These are phyloP conservation scores for Trametes sanguinea DNA, from an alignment of 768 basidiomycete genomes.

Conservation along the genomic window DNA sequence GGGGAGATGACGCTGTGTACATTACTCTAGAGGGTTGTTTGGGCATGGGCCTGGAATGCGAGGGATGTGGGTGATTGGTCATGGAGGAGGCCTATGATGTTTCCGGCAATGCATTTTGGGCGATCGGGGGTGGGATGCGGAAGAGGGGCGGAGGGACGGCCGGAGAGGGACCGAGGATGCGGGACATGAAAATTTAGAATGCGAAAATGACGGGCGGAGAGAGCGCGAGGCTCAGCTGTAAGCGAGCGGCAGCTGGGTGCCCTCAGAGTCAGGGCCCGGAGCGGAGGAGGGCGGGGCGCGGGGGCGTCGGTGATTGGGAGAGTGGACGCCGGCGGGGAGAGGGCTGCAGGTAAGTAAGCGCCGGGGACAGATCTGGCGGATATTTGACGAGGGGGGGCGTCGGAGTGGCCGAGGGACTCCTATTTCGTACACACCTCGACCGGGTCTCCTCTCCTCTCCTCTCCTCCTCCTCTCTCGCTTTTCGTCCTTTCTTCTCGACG, in stretches of 20 bases:
- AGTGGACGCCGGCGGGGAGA: too few relatives aligned
- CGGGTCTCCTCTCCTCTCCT: background rate
- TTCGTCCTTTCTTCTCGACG: constrained; percentile 33
- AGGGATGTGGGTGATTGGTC: constrained; percentile 3
- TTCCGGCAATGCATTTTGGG: constrained; percentile 4
- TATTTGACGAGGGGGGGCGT: constrained; percentile 11
- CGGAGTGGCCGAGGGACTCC: constrained; percentile 3
- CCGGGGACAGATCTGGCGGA: constrained; percentile 9
- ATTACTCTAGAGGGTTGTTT: background rate
- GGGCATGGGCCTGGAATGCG: background rate
- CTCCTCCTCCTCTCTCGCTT: constrained; percentile 11
- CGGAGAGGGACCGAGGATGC: background rate
- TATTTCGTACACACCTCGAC: background rate
- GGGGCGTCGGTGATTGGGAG: background rate
- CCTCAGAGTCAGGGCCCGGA: background rate
- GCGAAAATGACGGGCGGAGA: background rate
- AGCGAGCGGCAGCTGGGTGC: too few relatives aligned
- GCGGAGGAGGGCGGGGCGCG: background rate
- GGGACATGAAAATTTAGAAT: constrained; percentile 6
- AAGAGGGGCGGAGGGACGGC: constrained; percentile 7
- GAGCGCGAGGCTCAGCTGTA: too few relatives aligned
- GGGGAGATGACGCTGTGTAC: constrained; percentile 4
- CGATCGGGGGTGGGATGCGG: constrained; percentile 4
- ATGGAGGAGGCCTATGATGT: background rate
- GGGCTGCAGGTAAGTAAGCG: background rate